These are phyloP conservation scores for Chlorella sorokiniana DNA, from an alignment of 139 green algal genomes.

Conservation along the genomic window DNA sequence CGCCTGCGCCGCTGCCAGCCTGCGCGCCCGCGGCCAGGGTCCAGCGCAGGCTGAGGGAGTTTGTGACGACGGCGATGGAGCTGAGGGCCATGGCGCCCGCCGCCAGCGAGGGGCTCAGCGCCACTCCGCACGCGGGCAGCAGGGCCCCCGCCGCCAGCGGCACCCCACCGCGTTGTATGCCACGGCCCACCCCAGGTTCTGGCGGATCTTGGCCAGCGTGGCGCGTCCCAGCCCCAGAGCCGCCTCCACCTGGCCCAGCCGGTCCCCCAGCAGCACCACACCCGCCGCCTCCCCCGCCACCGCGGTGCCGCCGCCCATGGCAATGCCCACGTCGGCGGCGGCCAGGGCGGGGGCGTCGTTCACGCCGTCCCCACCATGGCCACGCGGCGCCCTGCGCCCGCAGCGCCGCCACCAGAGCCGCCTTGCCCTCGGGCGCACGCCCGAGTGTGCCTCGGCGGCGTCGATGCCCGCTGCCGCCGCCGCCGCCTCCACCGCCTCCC, in stretches of 20 bases:
- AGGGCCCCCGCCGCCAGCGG: slow-evolving; percentile 88
- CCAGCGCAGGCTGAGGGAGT: slow-evolving; percentile 56
- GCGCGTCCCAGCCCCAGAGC: slow-evolving; percentile 76
- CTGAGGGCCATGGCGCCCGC: slow-evolving; percentile 92
- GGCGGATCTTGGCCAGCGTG: slow-evolving; percentile 88
- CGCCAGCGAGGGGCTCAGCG: slow-evolving; percentile 81
- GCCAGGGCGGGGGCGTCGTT: slow-evolving; percentile 95
- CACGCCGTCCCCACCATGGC: slow-evolving; percentile 97
- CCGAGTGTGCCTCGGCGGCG: slow-evolving; percentile 30
- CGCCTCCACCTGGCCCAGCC: slow-evolving; percentile 79
- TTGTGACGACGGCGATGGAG: slow-evolving; percentile 88
- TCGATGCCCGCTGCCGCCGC: slow-evolving; percentile 69
- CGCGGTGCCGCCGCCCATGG: slow-evolving; percentile 72
- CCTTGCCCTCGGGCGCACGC: slow-evolving; percentile 67
- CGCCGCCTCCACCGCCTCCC: slow-evolving; percentile 55
- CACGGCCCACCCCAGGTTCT: slow-evolving; percentile 94
- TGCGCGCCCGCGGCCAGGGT: not conserved
- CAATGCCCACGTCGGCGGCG: slow-evolving; percentile 81
- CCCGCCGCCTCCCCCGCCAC: slow-evolving; percentile 80
- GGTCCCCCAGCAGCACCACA: slow-evolving; percentile 93
- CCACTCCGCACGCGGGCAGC: slow-evolving; percentile 79
- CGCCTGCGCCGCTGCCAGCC: not conserved
- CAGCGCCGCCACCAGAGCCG: slow-evolving; percentile 44
- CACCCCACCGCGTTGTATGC: slow-evolving; percentile 94
- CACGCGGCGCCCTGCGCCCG: slow-evolving; percentile 56